These are phyloP conservation scores for Incumbomyces delicatus DNA, from an alignment of 2,329 filamentous ascomycete genomes.

Conservation along the genomic window DNA sequence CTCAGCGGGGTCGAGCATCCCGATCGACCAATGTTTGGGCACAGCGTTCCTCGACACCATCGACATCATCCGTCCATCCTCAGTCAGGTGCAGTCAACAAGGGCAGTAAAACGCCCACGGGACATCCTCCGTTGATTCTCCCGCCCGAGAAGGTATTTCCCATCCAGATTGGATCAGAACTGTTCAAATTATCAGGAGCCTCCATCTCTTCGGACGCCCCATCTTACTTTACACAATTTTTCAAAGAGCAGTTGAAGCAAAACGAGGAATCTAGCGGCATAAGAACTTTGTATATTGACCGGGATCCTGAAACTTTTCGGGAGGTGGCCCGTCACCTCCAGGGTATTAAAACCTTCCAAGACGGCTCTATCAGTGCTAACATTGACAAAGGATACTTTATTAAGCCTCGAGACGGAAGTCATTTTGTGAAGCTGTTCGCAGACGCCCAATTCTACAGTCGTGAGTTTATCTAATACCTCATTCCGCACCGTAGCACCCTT, in stretches of 20 bases:
- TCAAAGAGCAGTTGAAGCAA: slow-evolving; percentile 66
- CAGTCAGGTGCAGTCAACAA: background rate
- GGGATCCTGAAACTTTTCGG: slow-evolving; percentile 77
- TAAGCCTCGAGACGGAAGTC: slow-evolving; percentile 65
- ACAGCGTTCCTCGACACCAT: background rate
- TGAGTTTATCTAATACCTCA: slow-evolving; percentile 32
- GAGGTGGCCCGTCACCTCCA: slow-evolving; percentile 87
- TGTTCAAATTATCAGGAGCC: slow-evolving; percentile 60
- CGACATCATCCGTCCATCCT: background rate
- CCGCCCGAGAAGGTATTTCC: slow-evolving; percentile 56
- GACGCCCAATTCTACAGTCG: slow-evolving; percentile 90
- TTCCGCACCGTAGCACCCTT: background rate
- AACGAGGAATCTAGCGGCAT: slow-evolving; percentile 53
- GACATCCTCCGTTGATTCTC: slow-evolving; percentile 25
- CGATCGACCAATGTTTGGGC: background rate
- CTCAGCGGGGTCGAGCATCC: background rate
- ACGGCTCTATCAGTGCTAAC: slow-evolving; percentile 2
- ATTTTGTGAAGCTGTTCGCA: slow-evolving; percentile 87
- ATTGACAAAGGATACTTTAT: slow-evolving; percentile 63
- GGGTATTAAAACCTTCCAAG: slow-evolving; percentile 31
- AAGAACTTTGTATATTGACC: slow-evolving; percentile 86
- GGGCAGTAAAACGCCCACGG: slow-evolving; percentile 15
- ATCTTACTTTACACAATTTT: slow-evolving; percentile 94
- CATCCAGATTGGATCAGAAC: slow-evolving; percentile 58
- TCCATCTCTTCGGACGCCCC: slow-evolving; percentile 68